Conservation (phyloP, 2,329 filamentous ascomycete genomes). For the Aspergillus tubingensis region DNA sequence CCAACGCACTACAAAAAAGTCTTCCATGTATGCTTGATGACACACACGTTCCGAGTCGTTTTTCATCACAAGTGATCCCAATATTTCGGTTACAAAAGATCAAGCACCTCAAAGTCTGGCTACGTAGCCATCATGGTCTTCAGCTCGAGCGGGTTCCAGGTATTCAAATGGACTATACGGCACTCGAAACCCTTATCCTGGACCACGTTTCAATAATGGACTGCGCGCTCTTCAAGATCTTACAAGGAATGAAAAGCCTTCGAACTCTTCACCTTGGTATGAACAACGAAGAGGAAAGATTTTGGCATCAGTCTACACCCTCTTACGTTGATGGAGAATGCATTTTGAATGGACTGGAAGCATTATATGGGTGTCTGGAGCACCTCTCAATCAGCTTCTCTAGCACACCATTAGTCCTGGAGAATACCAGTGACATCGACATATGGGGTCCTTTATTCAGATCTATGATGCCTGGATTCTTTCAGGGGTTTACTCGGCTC, state of each 20-base stretch:
- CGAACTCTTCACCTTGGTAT: background rate
- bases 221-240: background rate
- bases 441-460: no score
- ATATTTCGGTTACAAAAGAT: background rate
- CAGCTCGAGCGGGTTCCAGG: background rate
- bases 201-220: background rate
- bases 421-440: background rate
- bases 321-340: no score
- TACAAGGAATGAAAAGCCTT: background rate
- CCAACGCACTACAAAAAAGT: background rate
- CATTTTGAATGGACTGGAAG: background rate
- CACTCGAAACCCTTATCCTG: background rate
- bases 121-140: background rate
- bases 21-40: background rate
- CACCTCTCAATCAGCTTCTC: background rate
- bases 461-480: background rate
- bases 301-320: no score
- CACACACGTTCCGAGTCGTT: background rate
- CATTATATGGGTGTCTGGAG: background rate
- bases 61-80: background rate
- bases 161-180: background rate
- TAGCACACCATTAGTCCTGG: background rate
- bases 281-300: background rate
- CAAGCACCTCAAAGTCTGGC: background rate
- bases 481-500: background rate